A percentile compares a stretch with the other conserved stretches of the same genome.
phyloP scores from a whole-genome alignment of 1,284 basidiomycete genomes.

The Fistulina hepatica region DNA sequence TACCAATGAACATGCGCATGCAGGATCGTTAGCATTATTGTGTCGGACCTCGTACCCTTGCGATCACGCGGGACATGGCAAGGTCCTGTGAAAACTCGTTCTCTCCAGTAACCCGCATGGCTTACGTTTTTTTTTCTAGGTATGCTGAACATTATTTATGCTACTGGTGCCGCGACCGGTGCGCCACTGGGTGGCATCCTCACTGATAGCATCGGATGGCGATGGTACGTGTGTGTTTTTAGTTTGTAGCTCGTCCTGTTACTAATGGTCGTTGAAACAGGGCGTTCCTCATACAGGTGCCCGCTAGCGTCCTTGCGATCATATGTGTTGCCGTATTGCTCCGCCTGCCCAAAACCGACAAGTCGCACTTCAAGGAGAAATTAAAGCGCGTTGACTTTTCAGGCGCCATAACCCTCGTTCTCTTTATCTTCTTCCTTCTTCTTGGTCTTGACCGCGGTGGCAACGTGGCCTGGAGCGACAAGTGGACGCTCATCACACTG shows the following conservation, averaged over 20 bases:
- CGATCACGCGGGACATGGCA: constrained; percentile 53
- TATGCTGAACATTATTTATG: constrained; percentile 45
- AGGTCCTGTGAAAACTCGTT: no score
- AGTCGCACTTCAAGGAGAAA: constrained; percentile 33
- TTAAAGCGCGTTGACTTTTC: constrained; percentile 48
- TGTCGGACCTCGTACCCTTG: constrained; percentile 51
- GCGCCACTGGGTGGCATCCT: constrained; percentile 50
- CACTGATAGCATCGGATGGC: constrained; percentile 52
- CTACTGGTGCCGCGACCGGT: constrained; percentile 41
- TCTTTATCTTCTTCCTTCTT: constrained; percentile 42
- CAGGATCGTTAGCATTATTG: constrained; percentile 49
- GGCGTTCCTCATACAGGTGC: constrained; percentile 51
- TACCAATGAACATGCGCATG: background rate
- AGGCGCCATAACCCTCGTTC: constrained; percentile 40
- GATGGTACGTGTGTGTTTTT: constrained; percentile 32
- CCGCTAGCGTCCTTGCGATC: constrained; percentile 41
- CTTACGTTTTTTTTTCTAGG: no score
- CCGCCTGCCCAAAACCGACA: constrained; percentile 32
- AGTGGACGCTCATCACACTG: constrained; percentile 25
- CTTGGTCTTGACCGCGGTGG: constrained; percentile 47
- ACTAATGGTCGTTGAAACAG: constrained; percentile 20
- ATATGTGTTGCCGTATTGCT: constrained; percentile 38
- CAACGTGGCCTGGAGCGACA: constrained; percentile 42
- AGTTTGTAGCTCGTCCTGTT: background rate
- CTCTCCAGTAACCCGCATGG: background rate